A percentile compares a stretch with the other conserved stretches of the same genome.
These are phyloP conservation scores for Scedosporium dehoogii DNA, from an alignment of 2,329 filamentous ascomycete genomes.

Conservation along the genomic window DNA sequence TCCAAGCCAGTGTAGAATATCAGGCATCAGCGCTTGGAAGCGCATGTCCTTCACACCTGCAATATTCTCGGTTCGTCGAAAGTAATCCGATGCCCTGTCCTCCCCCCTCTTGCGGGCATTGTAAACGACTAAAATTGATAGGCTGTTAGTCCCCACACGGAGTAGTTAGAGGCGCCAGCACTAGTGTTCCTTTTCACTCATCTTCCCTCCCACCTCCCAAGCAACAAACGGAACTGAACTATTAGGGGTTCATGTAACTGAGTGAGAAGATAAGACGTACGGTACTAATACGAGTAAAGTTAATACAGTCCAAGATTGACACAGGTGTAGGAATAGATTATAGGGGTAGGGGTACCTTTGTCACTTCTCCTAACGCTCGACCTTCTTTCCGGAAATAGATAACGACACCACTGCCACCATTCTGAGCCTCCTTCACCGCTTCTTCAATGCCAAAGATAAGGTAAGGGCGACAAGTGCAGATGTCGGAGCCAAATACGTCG, in stretches of 20 bases:
- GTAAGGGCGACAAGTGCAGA: constrained; percentile 93
- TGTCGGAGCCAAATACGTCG: constrained; percentile 96
- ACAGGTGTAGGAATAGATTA: not conserved
- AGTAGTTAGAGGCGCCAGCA: too few relatives aligned
- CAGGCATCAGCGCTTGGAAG: constrained; percentile 96
- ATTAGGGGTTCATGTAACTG: too few relatives aligned
- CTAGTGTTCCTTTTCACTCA: too few relatives aligned
- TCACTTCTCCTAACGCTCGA: constrained; percentile 86
- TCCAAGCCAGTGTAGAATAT: constrained; percentile 94
- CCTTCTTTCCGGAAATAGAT: constrained; percentile 99
- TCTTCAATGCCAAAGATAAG: constrained; percentile 96
- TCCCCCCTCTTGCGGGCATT: constrained; percentile 73
- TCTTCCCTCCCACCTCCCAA: too few relatives aligned
- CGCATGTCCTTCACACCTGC: constrained; percentile 95
- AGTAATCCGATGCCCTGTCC: constrained; percentile 83
- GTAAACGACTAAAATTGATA: constrained; percentile 43
- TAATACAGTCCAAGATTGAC: not conserved
- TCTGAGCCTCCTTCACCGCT: constrained; percentile 93
- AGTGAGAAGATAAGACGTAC: constrained; percentile 8
- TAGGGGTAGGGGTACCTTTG: constrained; percentile 58
- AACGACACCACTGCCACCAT: constrained; percentile 84
- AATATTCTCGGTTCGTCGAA: constrained; percentile 95
- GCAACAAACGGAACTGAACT: too few relatives aligned
- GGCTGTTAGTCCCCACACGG: not conserved
- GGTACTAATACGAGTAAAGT: constrained; percentile 9